Evolutionary conservation across 106 monocot species (phyloP).

Genomic region (Triglochin maritima): DNA sequence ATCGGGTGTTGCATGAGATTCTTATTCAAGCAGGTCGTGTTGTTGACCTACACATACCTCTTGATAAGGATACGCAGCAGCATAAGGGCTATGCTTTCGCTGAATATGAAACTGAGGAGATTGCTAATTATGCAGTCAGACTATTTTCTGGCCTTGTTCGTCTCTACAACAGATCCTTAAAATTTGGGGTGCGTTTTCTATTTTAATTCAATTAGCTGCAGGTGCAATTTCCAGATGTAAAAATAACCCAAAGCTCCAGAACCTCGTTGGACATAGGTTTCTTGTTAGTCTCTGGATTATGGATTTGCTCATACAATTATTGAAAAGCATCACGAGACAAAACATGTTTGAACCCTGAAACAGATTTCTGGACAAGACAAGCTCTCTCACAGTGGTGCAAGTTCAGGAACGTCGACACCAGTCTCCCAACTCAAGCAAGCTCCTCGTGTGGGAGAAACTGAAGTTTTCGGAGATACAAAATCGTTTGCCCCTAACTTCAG

Average conservation of each 20-base stretch:
- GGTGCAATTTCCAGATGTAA: background rate
- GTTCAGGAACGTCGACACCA: constrained; percentile 16
- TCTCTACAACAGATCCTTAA: constrained; percentile 60
- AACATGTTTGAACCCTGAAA: constrained; percentile 8
- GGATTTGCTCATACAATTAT: no score
- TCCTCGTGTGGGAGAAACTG: no score
- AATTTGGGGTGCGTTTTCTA: constrained; percentile 68
- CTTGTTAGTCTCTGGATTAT: no score
- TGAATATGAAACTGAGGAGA: constrained; percentile 85
- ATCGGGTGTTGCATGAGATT: constrained; percentile 86
- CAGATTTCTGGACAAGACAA: constrained; percentile 81
- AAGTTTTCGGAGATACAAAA: no score
- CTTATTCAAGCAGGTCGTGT: constrained; percentile 82
- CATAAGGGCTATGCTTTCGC: constrained; percentile 85
- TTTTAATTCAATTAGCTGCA: background rate
- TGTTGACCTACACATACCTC: constrained; percentile 79
- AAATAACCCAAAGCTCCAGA: background rate
- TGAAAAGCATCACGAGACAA: no score
- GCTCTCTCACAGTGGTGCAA: constrained; percentile 20
- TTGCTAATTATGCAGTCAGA: constrained; percentile 76
- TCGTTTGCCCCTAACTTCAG: no score
- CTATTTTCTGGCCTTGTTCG: constrained; percentile 86
- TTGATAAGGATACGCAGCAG: constrained; percentile 67
- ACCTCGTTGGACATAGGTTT: no score
- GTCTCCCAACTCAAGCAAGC: background rate